Base-by-base conservation (phyloP, 2,329 filamentous ascomycete species). In the Phaeoacremonium minimum region DNA sequence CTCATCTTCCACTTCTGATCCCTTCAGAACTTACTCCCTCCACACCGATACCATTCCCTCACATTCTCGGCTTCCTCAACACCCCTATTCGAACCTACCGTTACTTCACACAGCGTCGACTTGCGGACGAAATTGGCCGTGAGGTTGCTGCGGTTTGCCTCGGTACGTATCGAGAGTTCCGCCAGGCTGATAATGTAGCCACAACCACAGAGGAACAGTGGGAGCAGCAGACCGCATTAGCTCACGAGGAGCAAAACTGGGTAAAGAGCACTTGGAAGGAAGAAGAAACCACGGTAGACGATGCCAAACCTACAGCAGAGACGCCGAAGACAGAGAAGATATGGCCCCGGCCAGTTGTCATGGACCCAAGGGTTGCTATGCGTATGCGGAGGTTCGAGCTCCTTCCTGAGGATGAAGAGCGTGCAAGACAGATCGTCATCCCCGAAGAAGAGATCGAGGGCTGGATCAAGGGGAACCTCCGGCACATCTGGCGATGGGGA, bases 11-110 rank as follows among this genome's bases (percentile, higher is more conserved):
- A 1, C 56, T 71, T 18, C 69, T 74, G 30, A 75, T 85, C 30
- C 91, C 91, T 4, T 54, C 69, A 44, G 76, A 83, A 41, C 79
- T 98, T 52, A 77, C 82, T 26, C 88, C 88, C 30, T 81, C 84
- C 6, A 69, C 75, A 16, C 73, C 85, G 12, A 74, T 98, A 41
- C 70, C 77, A 29, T 86, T 95, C 60, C 91, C 91, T 1, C 91
- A 97, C 58, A 76, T 96, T 40, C 83, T 98, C 18, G 93, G 93
- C 42, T 95, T 98, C 69, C 68, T 86, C 44, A 91, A 93, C 65
- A 96, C 91, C 4, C 86, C 89, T 1, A 85, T 82, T 46, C 83
- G 93, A 42, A 72, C 97, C 42, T 85, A 85, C 54, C 85, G 93
- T 46, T 98, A 90, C 73, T 71, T 98, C 42, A 95, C 84, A 58